These are phyloP conservation scores for Naganishia vaughanmartiniae DNA, from an alignment of 768 basidiomycete genomes.

Conservation along the genomic window DNA sequence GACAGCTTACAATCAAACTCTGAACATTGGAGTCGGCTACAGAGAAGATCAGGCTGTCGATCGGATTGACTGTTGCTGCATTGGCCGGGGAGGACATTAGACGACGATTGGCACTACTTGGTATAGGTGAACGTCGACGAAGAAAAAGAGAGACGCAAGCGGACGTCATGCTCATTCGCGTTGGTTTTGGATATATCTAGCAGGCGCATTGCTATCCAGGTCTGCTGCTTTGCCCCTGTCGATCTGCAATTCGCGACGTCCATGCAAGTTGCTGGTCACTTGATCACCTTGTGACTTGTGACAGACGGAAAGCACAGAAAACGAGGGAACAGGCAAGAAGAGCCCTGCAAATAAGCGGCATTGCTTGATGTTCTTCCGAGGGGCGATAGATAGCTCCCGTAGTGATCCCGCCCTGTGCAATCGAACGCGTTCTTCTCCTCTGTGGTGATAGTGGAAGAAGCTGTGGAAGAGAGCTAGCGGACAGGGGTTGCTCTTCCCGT, in stretches of 20 bases:
- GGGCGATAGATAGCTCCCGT: no score
- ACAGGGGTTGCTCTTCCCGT: no score
- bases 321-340: background rate
- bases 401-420: no score
- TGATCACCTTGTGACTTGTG: no score
- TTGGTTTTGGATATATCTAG: background rate
- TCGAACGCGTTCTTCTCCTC: no score
- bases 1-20: constrained; percentile 2
- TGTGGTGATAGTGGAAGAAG: no score
- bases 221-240: background rate
- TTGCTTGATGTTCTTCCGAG: no score
- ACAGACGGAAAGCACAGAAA: background rate
- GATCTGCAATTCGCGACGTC: background rate
- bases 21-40: background rate
- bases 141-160: background rate
- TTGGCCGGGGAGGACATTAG: no score
- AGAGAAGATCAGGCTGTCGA: background rate
- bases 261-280: background rate
- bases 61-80: background rate
- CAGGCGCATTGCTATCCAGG: background rate
- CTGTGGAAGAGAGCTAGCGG: no score
- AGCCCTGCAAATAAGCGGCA: background rate
- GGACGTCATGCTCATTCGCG: background rate
- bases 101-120: background rate
- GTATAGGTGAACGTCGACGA: background rate